Conservation (phyloP, 768 basidiomycete species). For the Udeniomyces megalosporus region DNA sequence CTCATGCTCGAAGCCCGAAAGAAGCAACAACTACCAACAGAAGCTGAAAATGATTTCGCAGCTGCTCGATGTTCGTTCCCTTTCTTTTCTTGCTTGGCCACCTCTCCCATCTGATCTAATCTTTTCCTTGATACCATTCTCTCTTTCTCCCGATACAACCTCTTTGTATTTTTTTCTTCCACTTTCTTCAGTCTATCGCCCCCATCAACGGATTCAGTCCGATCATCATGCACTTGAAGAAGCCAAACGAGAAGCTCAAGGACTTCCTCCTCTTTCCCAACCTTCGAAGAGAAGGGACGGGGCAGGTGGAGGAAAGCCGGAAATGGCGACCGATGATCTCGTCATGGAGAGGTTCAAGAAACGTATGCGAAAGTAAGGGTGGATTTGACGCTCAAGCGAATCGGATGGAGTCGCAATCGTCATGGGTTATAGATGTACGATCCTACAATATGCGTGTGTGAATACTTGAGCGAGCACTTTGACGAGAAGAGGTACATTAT, state of each 20-base stretch:
- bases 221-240: slow-evolving; percentile 73
- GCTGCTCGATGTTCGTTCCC: slow-evolving; percentile 62
- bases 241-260: slow-evolving; percentile 75
- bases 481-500: no score
- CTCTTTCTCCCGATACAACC: neutral
- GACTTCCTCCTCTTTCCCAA: slow-evolving; percentile 42
- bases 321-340: slow-evolving; percentile 81
- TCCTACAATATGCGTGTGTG: no score
- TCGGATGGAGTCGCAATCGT: no score
- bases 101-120: neutral
- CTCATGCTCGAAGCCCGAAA: slow-evolving; percentile 53
- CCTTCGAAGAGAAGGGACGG: slow-evolving; percentile 5
- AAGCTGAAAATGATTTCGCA: slow-evolving; percentile 66
- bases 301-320: slow-evolving; percentile 36
- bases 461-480: no score
- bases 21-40: slow-evolving; percentile 31
- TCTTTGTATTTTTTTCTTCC: slow-evolving; percentile 40
- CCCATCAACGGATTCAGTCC: slow-evolving; percentile 63
- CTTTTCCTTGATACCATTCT: neutral
- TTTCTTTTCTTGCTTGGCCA: neutral
- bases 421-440: no score
- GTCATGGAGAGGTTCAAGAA: slow-evolving; percentile 93
- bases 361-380: slow-evolving; percentile 43
- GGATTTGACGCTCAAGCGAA: no score
- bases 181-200: slow-evolving; percentile 53